phyloP scores from a whole-genome alignment of 805 yeast species.

The Candida krabiensis region DNA sequence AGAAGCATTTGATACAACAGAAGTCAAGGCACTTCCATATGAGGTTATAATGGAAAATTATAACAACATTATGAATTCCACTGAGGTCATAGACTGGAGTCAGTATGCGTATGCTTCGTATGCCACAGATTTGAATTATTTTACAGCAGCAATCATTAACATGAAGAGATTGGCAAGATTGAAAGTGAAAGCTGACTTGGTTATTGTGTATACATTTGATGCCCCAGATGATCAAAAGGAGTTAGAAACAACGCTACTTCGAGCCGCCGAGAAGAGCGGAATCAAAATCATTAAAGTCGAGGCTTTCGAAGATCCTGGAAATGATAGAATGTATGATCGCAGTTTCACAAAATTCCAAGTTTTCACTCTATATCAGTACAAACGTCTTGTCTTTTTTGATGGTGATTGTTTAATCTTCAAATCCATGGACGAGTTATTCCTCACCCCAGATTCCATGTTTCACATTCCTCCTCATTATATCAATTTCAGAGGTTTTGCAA shows the following conservation, averaged over 20 bases:
- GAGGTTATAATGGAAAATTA: constrained; percentile 1
- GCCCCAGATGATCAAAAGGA: constrained; percentile 1
- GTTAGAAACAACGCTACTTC: constrained; percentile 10
- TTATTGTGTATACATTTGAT: constrained; percentile 38
- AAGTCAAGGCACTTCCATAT: not conserved
- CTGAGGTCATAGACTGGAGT: constrained; percentile 34
- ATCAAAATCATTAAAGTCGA: too few species aligned
- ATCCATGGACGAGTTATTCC: constrained; percentile 50
- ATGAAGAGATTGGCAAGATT: constrained; percentile 36
- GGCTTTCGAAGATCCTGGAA: too few species aligned
- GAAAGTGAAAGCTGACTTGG: constrained; percentile 42
- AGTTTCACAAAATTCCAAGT: constrained; percentile 52
- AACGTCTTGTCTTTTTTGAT: constrained; percentile 58
- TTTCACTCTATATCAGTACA: constrained; percentile 48
- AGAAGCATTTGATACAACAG: constrained; percentile 1
- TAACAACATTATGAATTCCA: not conserved
- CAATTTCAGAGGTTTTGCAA: constrained; percentile 26
- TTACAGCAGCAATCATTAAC: constrained; percentile 53
- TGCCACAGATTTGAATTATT: constrained; percentile 51
- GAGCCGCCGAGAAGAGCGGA: too few species aligned
- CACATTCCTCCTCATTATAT: constrained; percentile 48
- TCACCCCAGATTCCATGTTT: constrained; percentile 45
- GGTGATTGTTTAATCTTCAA: constrained; percentile 48
- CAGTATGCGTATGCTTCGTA: constrained; percentile 58
- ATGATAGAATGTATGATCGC: constrained; percentile 47